These are phyloP conservation scores for Phytophthora quininea DNA, from an alignment of 352 stramenopile genomes.

Conservation along the genomic window DNA sequence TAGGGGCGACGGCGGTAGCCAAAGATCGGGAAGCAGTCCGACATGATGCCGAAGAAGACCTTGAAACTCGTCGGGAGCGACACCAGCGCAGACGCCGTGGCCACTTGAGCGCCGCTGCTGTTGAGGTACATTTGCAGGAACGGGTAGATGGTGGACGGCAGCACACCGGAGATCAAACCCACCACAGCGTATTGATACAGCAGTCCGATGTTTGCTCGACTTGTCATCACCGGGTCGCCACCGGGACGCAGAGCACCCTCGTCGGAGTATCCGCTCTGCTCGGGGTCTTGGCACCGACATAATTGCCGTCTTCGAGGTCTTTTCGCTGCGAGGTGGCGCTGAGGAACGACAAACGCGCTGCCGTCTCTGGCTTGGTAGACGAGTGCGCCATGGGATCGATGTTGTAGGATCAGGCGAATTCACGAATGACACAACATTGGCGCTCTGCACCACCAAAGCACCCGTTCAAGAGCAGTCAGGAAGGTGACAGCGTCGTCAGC, in stretches of 20 bases:
- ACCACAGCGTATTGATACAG: slow-evolving; percentile 50
- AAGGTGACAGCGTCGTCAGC: neutral
- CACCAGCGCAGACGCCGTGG: slow-evolving; percentile 43
- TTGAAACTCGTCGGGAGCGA: slow-evolving; percentile 60
- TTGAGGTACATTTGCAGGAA: slow-evolving; percentile 57
- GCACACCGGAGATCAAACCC: slow-evolving; percentile 44
- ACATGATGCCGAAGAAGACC: slow-evolving; percentile 63
- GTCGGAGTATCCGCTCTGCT: slow-evolving; percentile 32
- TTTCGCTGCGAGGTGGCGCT: slow-evolving; percentile 23
- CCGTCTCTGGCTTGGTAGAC: slow-evolving; percentile 17
- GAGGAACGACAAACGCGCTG: slow-evolving; percentile 29
- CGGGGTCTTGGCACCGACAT: slow-evolving; percentile 32
- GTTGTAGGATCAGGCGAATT: slow-evolving; percentile 16
- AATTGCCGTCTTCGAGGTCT: slow-evolving; percentile 32
- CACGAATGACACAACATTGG: slow-evolving; percentile 23
- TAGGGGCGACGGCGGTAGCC: slow-evolving; percentile 57
- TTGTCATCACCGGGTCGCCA: slow-evolving; percentile 38
- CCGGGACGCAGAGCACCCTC: slow-evolving; percentile 48
- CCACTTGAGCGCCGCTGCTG: slow-evolving; percentile 38
- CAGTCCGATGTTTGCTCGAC: slow-evolving; percentile 36
- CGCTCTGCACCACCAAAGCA: neutral
- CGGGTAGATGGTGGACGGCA: slow-evolving; percentile 43
- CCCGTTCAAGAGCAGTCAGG: neutral
- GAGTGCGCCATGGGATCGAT: slow-evolving; percentile 16
- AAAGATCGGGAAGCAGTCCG: slow-evolving; percentile 59